phyloP scores from a whole-genome alignment of 352 stramenopile species.

The Plasmopara viticola region DNA sequence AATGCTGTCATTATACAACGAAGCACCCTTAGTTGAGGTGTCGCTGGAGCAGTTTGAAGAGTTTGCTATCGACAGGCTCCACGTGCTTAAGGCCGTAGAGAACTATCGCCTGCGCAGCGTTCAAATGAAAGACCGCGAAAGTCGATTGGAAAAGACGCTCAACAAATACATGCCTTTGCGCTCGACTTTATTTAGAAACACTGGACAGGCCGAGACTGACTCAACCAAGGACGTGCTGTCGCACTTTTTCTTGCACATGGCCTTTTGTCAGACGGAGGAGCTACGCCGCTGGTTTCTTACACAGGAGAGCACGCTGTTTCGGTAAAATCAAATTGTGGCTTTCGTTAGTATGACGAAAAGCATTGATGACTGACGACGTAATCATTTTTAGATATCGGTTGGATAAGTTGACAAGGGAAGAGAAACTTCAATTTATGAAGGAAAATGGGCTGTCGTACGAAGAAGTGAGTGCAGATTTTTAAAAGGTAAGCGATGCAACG shows the following conservation, averaged over 20 bases:
- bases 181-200: slow-evolving; percentile 23
- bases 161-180: slow-evolving; percentile 82
- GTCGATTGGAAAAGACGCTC: slow-evolving; percentile 76
- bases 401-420: slow-evolving; percentile 86
- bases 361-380: slow-evolving; percentile 7
- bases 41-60: slow-evolving; percentile 98
- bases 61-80: slow-evolving; percentile 94
- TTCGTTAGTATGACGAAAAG: background rate
- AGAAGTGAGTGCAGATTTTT: slow-evolving; percentile 23
- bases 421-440: slow-evolving; percentile 87
- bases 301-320: slow-evolving; percentile 94
- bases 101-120: slow-evolving; percentile 77
- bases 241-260: slow-evolving; percentile 97
- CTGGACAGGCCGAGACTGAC: slow-evolving; percentile 56
- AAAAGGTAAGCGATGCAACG: background rate
- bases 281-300: slow-evolving; percentile 96
- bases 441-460: slow-evolving; percentile 76
- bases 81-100: slow-evolving; percentile 85
- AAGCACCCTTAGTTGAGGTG: slow-evolving; percentile 91
- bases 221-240: slow-evolving; percentile 90
- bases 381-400: slow-evolving; percentile 49
- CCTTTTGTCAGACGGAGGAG: slow-evolving; percentile 97
- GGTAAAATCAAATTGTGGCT: slow-evolving; percentile 24
- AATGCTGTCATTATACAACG: slow-evolving; percentile 91
- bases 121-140: slow-evolving; percentile 64